phyloP scores from a whole-genome alignment of 352 stramenopile genomes.

The Saprolegnia parasitica region DNA sequence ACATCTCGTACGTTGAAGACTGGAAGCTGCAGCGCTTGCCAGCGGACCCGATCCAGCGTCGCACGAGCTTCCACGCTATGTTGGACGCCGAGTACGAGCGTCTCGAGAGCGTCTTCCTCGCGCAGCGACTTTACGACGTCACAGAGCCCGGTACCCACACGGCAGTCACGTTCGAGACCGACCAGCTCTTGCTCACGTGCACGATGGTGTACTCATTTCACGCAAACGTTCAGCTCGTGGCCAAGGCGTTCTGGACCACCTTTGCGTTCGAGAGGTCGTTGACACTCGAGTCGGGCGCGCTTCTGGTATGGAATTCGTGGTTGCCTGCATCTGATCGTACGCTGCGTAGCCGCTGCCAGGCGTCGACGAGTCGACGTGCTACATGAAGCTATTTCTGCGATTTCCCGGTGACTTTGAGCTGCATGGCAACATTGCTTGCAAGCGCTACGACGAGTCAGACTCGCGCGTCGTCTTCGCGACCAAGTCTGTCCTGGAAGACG shows the following conservation, averaged over 20 bases:
- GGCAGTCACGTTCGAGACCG: slow-evolving; percentile 11
- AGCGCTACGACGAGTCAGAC: slow-evolving; percentile 7
- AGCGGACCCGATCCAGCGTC: background rate
- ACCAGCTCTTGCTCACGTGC: background rate
- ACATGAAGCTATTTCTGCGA: background rate
- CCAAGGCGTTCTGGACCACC: background rate
- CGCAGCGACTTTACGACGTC: background rate
- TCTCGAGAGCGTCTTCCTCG: slow-evolving; percentile 20
- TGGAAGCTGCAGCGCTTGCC: slow-evolving; percentile 8
- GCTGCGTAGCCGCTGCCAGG: background rate
- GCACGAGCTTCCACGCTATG: background rate
- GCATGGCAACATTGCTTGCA: slow-evolving; percentile 6
- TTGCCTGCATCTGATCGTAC: background rate
- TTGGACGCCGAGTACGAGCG: slow-evolving; percentile 4
- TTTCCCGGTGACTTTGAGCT: background rate
- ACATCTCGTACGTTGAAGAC: slow-evolving; percentile 9
- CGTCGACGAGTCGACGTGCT: background rate
- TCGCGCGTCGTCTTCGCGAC: background rate
- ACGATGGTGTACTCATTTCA: background rate
- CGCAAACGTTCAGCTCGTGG: too few species aligned
- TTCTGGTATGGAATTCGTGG: background rate
- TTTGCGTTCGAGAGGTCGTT: background rate
- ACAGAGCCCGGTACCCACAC: background rate
- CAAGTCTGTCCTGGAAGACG: background rate
- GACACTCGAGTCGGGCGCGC: background rate